A percentile compares a stretch with the other conserved stretches of the same genome.
Evolutionary conservation across 1,284 basidiomycete species (phyloP).

Genomic region (Rhizoctonia solani): DNA sequence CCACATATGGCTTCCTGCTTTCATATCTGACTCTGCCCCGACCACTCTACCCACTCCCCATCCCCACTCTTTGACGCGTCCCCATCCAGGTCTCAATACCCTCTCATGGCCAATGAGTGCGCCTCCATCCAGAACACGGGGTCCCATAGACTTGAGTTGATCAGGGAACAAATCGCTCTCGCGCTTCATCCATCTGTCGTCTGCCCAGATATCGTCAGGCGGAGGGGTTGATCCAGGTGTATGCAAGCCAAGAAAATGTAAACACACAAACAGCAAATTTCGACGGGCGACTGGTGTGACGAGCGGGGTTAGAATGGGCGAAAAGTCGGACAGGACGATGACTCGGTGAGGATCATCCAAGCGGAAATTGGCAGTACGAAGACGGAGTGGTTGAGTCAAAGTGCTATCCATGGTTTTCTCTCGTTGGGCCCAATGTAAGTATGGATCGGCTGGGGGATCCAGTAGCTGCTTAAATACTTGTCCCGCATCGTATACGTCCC

Average conservation of each 20-base stretch:
- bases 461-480: not conserved
- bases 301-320: slow-evolving; percentile 67
- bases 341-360: slow-evolving; percentile 74
- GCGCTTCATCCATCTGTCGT: slow-evolving; percentile 30
- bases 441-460: slow-evolving; percentile 57
- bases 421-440: slow-evolving; percentile 66
- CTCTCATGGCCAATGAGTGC: slow-evolving; percentile 66
- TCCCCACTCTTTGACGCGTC: slow-evolving; percentile 68
- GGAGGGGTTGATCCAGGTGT: slow-evolving; percentile 42
- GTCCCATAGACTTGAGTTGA: slow-evolving; percentile 8
- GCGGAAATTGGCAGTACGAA: slow-evolving; percentile 59
- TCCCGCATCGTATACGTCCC: not conserved
- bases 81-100: slow-evolving; percentile 62
- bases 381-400: slow-evolving; percentile 59
- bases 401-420: slow-evolving; percentile 59
- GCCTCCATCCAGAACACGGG: slow-evolving; percentile 52
- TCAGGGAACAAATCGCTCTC: slow-evolving; percentile 11
- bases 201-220: slow-evolving; percentile 32
- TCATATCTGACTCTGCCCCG: slow-evolving; percentile 40
- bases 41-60: slow-evolving; percentile 54
- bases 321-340: slow-evolving; percentile 81
- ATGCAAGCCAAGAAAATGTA: slow-evolving; percentile 70
- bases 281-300: slow-evolving; percentile 57
- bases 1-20: slow-evolving; percentile 55
- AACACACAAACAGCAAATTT: slow-evolving; percentile 71